phyloP scores from a whole-genome alignment of 2,329 filamentous ascomycete species.

The Colletotrichum sp. region DNA sequence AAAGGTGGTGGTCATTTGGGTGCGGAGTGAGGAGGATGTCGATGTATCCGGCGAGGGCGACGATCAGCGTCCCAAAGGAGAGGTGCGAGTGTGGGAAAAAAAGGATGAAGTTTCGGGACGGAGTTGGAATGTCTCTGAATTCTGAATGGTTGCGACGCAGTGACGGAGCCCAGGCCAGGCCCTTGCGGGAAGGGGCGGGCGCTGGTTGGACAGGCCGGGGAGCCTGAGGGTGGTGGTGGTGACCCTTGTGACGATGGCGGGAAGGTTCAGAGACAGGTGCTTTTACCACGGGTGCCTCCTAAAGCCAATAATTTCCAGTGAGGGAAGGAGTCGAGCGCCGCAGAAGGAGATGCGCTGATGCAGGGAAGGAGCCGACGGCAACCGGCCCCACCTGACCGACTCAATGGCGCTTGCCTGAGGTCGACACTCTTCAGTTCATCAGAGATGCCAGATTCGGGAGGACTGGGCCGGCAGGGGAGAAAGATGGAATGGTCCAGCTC shows the following conservation, averaged over 20 bases:
- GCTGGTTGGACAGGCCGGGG: not conserved
- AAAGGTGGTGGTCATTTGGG: not conserved
- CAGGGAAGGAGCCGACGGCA: not conserved
- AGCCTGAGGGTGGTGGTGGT: not conserved
- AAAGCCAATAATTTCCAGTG: not conserved
- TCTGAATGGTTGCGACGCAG: constrained; percentile 6
- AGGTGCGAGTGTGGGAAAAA: not conserved
- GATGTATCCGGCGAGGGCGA: constrained; percentile 13
- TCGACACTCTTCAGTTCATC: not conserved
- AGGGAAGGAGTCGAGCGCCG: not conserved
- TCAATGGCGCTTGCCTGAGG: not conserved
- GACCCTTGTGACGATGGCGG: not conserved
- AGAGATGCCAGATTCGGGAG: not conserved
- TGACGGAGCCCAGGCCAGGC: not conserved
- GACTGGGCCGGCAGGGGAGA: not conserved
- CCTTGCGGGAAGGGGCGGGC: not conserved
- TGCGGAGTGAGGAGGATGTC: not conserved
- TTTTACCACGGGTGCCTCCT: not conserved
- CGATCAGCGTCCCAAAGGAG: not conserved
- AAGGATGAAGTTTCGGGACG: not conserved
- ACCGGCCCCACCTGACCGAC: constrained; percentile 2
- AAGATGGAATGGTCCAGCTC: not conserved
- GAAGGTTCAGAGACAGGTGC: not conserved
- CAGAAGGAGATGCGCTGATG: not conserved
- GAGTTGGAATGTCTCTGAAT: constrained; percentile 12